Evolutionary conservation across 1,284 basidiomycete species (phyloP).

Genomic region (Microstroma glucosiphilum): DNA sequence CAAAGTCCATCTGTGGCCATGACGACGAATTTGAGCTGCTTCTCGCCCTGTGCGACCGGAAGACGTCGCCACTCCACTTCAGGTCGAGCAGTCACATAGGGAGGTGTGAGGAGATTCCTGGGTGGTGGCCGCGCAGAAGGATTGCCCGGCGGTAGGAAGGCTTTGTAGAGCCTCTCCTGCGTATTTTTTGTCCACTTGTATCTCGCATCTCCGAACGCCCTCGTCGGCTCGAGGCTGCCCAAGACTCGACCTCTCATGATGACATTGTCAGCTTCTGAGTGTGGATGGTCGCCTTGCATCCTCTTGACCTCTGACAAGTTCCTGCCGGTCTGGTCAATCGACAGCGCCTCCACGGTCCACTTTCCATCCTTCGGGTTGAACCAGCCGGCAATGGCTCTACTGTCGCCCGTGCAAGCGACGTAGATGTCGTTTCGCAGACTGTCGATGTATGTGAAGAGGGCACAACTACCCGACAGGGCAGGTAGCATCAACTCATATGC

Average conservation of each 20-base stretch:
- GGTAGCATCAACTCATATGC: constrained; percentile 44
- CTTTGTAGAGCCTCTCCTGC: constrained; percentile 51
- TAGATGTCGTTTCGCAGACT: constrained; percentile 46
- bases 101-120: constrained; percentile 58
- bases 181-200: constrained; percentile 66
- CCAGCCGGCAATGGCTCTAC: constrained; percentile 87
- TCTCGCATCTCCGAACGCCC: constrained; percentile 88
- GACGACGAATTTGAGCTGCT: constrained; percentile 61
- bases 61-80: constrained; percentile 51
- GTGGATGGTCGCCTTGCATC: constrained; percentile 73
- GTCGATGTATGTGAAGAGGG: constrained; percentile 48
- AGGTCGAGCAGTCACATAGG: constrained; percentile 83
- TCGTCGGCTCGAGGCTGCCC: constrained; percentile 86
- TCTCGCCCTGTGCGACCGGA: constrained; percentile 10
- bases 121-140: constrained; percentile 33
- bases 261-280: constrained; percentile 71
- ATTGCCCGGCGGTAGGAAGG: constrained; percentile 44
- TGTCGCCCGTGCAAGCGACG: constrained; percentile 80
- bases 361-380: constrained; percentile 57
- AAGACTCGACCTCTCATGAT: constrained; percentile 65
- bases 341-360: constrained; percentile 86
- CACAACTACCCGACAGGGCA: constrained; percentile 44
- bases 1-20: constrained; percentile 91
- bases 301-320: constrained; percentile 77
- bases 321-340: constrained; percentile 89